Evolutionary conservation across 208 protist species (phyloP).

Genomic region (Acanthamoeba healyi): DNA sequence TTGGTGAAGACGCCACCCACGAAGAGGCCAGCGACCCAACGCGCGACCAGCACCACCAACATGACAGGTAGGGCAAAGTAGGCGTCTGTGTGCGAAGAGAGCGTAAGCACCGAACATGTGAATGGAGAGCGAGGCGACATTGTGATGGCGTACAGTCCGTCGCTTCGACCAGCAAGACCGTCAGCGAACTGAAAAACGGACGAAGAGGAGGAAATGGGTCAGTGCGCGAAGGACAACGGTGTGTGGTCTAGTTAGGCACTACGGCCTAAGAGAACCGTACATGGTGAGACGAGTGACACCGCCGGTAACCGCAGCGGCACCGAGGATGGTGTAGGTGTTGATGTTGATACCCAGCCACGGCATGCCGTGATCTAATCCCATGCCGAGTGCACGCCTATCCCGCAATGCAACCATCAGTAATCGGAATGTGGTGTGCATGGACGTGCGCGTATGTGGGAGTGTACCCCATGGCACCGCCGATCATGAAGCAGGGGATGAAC

Average conservation of each 20-base stretch:
- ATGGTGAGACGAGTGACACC: slow-evolving; percentile 22
- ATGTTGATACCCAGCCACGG: background rate
- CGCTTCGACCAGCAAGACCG: background rate
- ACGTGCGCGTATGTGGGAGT: background rate
- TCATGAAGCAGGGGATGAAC: slow-evolving; percentile 6
- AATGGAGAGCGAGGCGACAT: background rate
- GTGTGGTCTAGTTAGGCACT: background rate
- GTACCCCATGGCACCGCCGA: background rate
- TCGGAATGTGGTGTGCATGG: background rate
- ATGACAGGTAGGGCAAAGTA: background rate
- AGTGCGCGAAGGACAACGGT: background rate
- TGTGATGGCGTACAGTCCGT: background rate
- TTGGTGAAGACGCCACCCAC: slow-evolving; percentile 22
- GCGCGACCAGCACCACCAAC: slow-evolving; percentile 19
- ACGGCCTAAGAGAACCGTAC: background rate
- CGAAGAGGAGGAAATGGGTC: background rate
- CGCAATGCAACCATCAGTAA: background rate
- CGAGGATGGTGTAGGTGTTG: slow-evolving; percentile 4
- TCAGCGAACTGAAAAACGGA: background rate
- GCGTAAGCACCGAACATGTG: background rate
- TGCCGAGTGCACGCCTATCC: background rate
- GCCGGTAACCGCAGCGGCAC: background rate
- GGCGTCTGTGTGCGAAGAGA: background rate
- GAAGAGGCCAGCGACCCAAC: slow-evolving; percentile 3
- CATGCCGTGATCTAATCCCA: background rate